phyloP scores from a whole-genome alignment of 495 filamentous ascomycete genomes.

The Podospora tetraspora region DNA sequence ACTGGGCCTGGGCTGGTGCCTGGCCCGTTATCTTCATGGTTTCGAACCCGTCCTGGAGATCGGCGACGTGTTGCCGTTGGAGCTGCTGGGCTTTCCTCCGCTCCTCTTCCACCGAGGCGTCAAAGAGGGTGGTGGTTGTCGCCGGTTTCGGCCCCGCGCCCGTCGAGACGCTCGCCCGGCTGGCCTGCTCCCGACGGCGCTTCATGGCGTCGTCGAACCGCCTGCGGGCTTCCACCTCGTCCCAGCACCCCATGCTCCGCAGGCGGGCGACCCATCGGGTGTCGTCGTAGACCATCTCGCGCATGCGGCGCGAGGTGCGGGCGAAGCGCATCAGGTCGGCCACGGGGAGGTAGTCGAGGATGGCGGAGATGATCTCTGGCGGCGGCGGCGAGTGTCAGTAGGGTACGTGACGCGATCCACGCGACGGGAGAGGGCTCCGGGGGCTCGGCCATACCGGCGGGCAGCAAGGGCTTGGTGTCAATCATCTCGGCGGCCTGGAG shows the following conservation, averaged over 20 bases:
- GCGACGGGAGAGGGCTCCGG: neutral
- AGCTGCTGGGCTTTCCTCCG: slow-evolving; percentile 29
- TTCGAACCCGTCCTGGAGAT: slow-evolving; percentile 62
- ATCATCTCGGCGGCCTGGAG: slow-evolving; percentile 72
- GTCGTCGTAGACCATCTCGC: slow-evolving; percentile 99
- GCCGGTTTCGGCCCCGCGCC: slow-evolving; percentile 11
- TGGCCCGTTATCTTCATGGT: slow-evolving; percentile 37
- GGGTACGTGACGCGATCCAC: neutral
- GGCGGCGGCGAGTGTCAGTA: neutral
- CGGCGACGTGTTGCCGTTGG: slow-evolving; percentile 11
- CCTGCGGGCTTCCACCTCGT: slow-evolving; percentile 77
- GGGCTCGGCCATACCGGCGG: slow-evolving; percentile 57
- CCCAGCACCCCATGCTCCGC: slow-evolving; percentile 84
- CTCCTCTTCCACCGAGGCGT: slow-evolving; percentile 58
- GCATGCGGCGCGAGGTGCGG: slow-evolving; percentile 80
- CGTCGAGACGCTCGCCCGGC: slow-evolving; percentile 4
- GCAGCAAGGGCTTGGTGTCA: slow-evolving; percentile 66
- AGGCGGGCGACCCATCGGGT: slow-evolving; percentile 86
- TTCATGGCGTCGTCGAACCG: slow-evolving; percentile 69
- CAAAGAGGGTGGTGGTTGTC: slow-evolving; percentile 58
- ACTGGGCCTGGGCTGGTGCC: slow-evolving; percentile 18
- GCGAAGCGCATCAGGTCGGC: slow-evolving; percentile 80
- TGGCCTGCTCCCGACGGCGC: slow-evolving; percentile 55
- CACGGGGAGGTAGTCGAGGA: slow-evolving; percentile 83
- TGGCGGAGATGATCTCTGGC: slow-evolving; percentile 78